Evolutionary conservation across 768 basidiomycete species (phyloP), one percentile per base, ranked within the genome.

Genomic region (Rubroboletus satanas): DNA sequence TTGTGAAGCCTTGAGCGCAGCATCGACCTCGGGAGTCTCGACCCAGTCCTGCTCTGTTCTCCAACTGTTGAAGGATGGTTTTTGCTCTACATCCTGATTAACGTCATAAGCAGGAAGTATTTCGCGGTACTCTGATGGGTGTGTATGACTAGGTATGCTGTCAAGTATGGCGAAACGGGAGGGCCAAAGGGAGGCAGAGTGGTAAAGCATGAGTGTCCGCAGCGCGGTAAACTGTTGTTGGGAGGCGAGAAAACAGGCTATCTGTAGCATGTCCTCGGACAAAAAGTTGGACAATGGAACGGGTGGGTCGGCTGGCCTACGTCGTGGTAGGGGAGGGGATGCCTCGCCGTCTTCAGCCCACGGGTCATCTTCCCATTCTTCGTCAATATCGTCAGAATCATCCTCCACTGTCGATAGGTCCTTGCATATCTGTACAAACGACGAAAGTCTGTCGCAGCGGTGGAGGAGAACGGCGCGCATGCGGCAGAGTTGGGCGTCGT

Each of bases 131-230:
- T 78, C 73, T 1, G 79, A 75, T 3, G 93, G 89, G 46, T 83
- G 76, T 9, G 78, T 73, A 71, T 92, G 83, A 61, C 84, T 82
- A 32, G 96, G 93, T 52, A 97, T 80, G 52, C 76, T 77, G 51
- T 88, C 81, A 49, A 95, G 75, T 46, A 98, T 79, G 31, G 69
- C 62, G 63, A 88, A 78, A 21, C 94, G 88, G 62, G 74, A 79
- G 3, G 88, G 85, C 79, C 83, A 89, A 32, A 97, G 71, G 28
- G 68, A 61, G 9, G 65, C 42, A n/a, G 70, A 67, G 66, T 93
- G 88, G 49, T 80, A 80, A 32, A 74, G 61, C 55, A 84, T 67
- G 33, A 98, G 75, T 35, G 81, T 73, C 15, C 68, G 73, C 37
- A 95, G 75, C 5, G 85, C 82, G 1, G 69, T 60, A 49, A 90